Base-by-base conservation (phyloP, 306 rosid genomes). In the Leucaena leucocephala region DNA sequence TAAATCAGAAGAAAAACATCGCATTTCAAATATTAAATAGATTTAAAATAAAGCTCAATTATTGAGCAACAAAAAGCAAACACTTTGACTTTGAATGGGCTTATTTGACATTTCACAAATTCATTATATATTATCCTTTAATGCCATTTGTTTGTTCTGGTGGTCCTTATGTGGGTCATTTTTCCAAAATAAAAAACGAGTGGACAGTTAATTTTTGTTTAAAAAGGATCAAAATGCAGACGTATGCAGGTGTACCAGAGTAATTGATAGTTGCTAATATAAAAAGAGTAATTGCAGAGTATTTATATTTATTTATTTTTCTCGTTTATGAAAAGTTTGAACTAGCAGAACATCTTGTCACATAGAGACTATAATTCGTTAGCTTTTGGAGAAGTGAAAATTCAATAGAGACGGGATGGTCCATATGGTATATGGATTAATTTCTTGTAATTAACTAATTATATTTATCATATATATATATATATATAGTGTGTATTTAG, bases 361-460 rank as follows among this genome's bases (percentile, higher is more conserved):
- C 40, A 61, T 11, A 7, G 27, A 27, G 16, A 34, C 68, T 6
- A 52, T 46, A 33, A 69, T 61, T 75, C 21, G 54, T 11, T 36
- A 57, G 54, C 80, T 57, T 75, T 81, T 21, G 58, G 63, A 3
- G 48, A 46, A 36, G 48, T 7, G 44, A n/a, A 33, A 55, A 34
- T 34, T 54, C 19, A 75, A 74, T 75, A 61, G 80, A 68, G 21
- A 68, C 21, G 0, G 34, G 38, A 22, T 55, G n/a, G 33, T 59
- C 66, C 66, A 22, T 16, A 9, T 59, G 38, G 66, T 39, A 22
- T 16, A 9, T 59, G 38, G 66, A 43, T 75, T 44, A 75, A 71
- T 74, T 68, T 68, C 34, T 61, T 9, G 8, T 16, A 46, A 46
- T 55, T 55, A 55, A 55, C 4, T 7, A 8, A n/a, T 59, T 75